Evolutionary conservation across 768 basidiomycete genomes (phyloP), one percentile per base, ranked within the genome.

Genomic region (Pleurotus pulmonarius): DNA sequence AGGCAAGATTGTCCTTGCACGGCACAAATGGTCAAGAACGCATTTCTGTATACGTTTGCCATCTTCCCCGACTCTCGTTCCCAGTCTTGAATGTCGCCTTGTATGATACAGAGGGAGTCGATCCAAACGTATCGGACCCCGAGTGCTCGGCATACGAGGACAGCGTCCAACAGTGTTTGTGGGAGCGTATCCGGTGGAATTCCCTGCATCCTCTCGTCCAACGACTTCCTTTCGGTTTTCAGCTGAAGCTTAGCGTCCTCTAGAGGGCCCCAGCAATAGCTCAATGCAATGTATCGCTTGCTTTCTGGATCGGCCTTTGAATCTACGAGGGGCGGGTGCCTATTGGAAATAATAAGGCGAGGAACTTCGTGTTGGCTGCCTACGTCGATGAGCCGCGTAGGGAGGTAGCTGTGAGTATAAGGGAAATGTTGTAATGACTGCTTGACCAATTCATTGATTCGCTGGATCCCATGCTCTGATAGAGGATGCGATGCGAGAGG

Each of bases 31-130:
- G 48, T 49, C 16, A 49, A 24, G 26, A n/a, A 49, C 8, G 48
- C 24, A n/a, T 49, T 49, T 34, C 24, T 38, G 26, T 49, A 49
- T 13, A 49, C 48, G 48, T 26, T 49, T 11, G 48, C 48, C 48
- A 49, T 49, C 48, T 34, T 29, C 13, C 48, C 48, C 16, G 48
- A 49, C 38, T 49, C 48, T 16, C 48, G 15, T 15, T 34, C 26
- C 48, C 48, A 49, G 34, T 49, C 48, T 8, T 34, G n/a, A 7
- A 49, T 11, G 26, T 49, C 48, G n/a, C 48, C 34, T 22, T 38
- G 34, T 16, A 49, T 49, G n/a, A 49, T 38, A 24, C 48, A 49
- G 7, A 49, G 34, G n/a, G 34, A 26, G 38, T 49, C 26, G 24
- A 49, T 34, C 48, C 48, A 49, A 37, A 49, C 29, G n/a, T 49